Evolutionary conservation across 352 stramenopile genomes (phyloP), one percentile per base, ranked within the genome.

Genomic region (Phytopythium montanum): DNA sequence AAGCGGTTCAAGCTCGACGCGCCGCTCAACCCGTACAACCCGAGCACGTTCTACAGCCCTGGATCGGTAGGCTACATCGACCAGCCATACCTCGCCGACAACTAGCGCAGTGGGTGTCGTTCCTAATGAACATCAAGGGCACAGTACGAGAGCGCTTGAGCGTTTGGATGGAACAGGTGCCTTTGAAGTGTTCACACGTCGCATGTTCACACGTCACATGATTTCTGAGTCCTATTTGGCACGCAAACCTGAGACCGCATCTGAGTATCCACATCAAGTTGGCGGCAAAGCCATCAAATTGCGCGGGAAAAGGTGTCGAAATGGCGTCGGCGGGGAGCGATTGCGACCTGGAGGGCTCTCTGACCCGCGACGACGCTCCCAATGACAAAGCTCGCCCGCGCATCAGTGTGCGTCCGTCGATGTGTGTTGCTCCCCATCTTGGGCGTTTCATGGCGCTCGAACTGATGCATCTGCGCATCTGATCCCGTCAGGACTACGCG

Each of bases 1-100:
- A 64, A 84, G 59, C 69, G 76, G 23, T 69, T 91, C 39, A 51
- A 69, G 45, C 23, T 64, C 26, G 58, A 72, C 56, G 62, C 66
- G 10, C 56, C 66, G 48, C 53, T 88, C 25, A 73, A 62, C 28
- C 56, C 58, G 28, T 86, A 73, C 59, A 66, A 87, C 53, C 38
- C 50, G 33, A 61, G 60, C n/a, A 75, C 66, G 52, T 78, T 75
- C 62, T 85, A 83, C 54, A 14, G 56, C 55, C 59, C 62, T 10
- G 73, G 61, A 2, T 64, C 73, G 5, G 56, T 61, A 6, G 80
- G 79, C 18, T 90, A 87, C 73, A 76, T 64, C 36, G 75, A 80
- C 65, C 72, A 79, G 53, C 70, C 69, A 25, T 62, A 68, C 39
- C 28, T 72, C 25, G 33, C 25, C 25, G 59, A 66, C n/a, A 23